Conservation (phyloP, 148 eudicot species). For the Rhododendron simsii region DNA sequence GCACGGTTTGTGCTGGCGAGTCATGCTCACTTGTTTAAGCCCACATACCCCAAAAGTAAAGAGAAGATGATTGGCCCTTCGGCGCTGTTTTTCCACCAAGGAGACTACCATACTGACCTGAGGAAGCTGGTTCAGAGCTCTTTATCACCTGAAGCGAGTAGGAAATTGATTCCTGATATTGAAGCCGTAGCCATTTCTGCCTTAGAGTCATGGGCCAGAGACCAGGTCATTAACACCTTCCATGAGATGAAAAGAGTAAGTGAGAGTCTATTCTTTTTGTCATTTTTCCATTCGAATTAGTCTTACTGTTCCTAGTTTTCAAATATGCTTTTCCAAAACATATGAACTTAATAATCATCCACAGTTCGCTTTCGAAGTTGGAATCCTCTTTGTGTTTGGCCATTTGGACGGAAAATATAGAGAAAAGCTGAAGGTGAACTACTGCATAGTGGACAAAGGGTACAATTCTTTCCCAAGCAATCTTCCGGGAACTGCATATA, state of each 20-base stretch:
- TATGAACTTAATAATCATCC: neutral
- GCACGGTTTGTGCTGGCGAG: conserved; percentile 62
- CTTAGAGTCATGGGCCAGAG: conserved; percentile 31
- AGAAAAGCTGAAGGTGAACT: conserved; percentile 33
- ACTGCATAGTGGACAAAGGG: conserved; percentile 37
- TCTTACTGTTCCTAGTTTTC: neutral
- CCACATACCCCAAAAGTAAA: conserved; percentile 85
- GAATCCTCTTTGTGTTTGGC: conserved; percentile 36
- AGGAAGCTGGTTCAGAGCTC: conserved; percentile 50
- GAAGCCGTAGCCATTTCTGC: conserved; percentile 30
- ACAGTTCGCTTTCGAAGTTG: conserved; percentile 47
- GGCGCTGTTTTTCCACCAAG: conserved; percentile 82
- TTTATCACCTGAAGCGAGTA: conserved; percentile 28
- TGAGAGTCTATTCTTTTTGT: neutral
- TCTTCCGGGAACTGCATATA: conserved; percentile 44
- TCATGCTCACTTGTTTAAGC: conserved; percentile 73
- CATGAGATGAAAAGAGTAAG: conserved; percentile 40
- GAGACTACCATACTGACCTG: conserved; percentile 49
- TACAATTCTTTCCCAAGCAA: conserved; percentile 44
- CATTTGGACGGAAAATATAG: conserved; percentile 21
- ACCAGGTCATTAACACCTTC: conserved; percentile 30
- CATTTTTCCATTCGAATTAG: neutral
- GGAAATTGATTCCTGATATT: conserved; percentile 30
- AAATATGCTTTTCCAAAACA: neutral
- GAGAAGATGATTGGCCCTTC: conserved; percentile 66